Percentiles rank a stretch among this genome's conserved stretches.
These are phyloP conservation scores for Solanum chilense DNA, from an alignment of 257 asterid genomes.

Conservation along the genomic window DNA sequence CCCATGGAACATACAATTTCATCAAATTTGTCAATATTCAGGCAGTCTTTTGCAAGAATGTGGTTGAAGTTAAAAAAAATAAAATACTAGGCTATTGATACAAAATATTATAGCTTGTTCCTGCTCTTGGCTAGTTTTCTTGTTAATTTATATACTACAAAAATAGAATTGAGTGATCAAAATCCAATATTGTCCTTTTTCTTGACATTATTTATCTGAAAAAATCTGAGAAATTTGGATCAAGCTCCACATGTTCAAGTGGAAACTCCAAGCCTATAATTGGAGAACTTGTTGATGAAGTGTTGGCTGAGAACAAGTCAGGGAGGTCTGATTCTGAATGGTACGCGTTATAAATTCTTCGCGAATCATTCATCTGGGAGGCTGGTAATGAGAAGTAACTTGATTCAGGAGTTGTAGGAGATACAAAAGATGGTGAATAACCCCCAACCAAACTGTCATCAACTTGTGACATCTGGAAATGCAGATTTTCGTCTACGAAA, in stretches of 20 bases:
- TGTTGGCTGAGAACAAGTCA: conserved; percentile 47
- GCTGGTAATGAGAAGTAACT: conserved; percentile 20
- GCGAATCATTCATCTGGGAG: conserved; percentile 12
- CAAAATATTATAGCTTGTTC: neutral
- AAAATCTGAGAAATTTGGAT: conserved; percentile 44
- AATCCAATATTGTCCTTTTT: neutral
- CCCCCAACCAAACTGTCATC: conserved; percentile 33
- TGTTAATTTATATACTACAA: neutral
- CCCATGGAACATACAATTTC: neutral
- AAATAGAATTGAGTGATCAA: neutral
- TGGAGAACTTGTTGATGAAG: conserved; percentile 67
- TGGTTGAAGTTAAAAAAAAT: neutral
- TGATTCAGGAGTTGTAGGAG: conserved; percentile 35
- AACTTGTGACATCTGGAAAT: conserved; percentile 25
- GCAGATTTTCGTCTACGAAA: conserved; percentile 21
- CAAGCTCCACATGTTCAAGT: conserved; percentile 28
- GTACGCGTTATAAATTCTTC: conserved; percentile 9
- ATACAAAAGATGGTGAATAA: conserved; percentile 33
- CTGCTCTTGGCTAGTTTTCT: neutral
- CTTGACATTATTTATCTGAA: conserved; percentile 14
- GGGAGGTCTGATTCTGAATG: conserved; percentile 31
- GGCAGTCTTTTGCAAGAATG: neutral
- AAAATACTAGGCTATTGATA: neutral
- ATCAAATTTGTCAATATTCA: neutral
- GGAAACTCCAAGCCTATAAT: conserved; percentile 55